These are phyloP conservation scores for Lupinus albus DNA, from an alignment of 306 rosid species.

Conservation along the genomic window DNA sequence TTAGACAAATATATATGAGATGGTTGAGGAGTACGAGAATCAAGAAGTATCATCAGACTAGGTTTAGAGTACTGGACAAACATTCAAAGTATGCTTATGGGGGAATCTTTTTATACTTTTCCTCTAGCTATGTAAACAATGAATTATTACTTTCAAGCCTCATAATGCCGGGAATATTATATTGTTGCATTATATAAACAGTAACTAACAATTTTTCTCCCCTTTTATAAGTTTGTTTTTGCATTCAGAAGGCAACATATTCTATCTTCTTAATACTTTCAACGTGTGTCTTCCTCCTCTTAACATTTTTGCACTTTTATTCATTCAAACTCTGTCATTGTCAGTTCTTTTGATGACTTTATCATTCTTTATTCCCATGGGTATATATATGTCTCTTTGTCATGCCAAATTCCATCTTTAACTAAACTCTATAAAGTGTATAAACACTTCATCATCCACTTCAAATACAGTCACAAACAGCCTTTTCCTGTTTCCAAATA, in stretches of 20 bases:
- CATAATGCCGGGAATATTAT: conserved; percentile 48
- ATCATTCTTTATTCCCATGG: conserved; percentile 48
- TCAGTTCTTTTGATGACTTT: conserved; percentile 46
- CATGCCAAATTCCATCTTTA: conserved; percentile 75
- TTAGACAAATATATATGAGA: conserved; percentile 37
- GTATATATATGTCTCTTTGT: conserved; percentile 29
- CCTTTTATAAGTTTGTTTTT: conserved; percentile 42
- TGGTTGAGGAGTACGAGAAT: conserved; percentile 43
- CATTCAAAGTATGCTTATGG: conserved; percentile 64
- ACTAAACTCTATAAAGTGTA: conserved; percentile 80
- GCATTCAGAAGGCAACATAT: conserved; percentile 46
- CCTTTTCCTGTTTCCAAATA: conserved; percentile 64
- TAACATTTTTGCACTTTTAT: conserved; percentile 23
- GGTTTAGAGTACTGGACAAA: conserved; percentile 44
- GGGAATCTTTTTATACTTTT: conserved; percentile 74
- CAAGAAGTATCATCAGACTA: conserved; percentile 49
- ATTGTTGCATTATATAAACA: conserved; percentile 49
- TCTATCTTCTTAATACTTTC: conserved; percentile 33
- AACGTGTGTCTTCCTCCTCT: conserved; percentile 17
- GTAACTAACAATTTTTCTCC: conserved; percentile 54
- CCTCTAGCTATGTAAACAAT: conserved; percentile 45
- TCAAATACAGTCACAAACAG: conserved; percentile 79
- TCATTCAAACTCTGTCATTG: conserved; percentile 42
- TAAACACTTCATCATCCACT: conserved; percentile 53
- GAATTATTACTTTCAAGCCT: conserved; percentile 51